Conservation (phyloP, 2,329 filamentous ascomycete genomes). For the Claviceps cyperi region DNA sequence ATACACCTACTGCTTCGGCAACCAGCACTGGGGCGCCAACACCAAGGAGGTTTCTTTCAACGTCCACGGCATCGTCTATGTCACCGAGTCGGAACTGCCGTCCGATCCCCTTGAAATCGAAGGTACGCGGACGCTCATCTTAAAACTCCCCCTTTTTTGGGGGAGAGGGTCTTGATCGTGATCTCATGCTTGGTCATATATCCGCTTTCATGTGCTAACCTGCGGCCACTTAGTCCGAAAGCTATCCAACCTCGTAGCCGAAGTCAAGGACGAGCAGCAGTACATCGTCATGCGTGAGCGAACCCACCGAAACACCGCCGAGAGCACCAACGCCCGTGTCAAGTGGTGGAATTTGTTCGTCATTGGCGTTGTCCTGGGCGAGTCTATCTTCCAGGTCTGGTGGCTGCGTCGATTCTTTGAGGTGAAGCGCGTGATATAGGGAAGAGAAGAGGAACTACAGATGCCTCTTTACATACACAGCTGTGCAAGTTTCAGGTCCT, state of each 20-base stretch:
- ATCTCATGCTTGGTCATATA: too few species aligned
- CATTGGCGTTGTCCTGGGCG: conserved; percentile 71
- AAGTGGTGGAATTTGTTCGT: conserved; percentile 99
- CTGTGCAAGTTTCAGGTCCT: too few species aligned
- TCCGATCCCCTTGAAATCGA: conserved; percentile 83
- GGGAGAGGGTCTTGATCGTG: too few species aligned
- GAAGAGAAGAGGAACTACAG: not conserved
- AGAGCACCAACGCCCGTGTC: conserved; percentile 92
- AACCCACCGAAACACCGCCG: conserved; percentile 93
- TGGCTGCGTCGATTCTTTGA: conserved; percentile 98
- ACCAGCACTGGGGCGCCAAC: conserved; percentile 92
- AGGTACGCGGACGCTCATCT: conserved; percentile 37
- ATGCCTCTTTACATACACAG: not conserved
- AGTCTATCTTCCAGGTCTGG: conserved; percentile 98
- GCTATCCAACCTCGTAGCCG: conserved; percentile 70
- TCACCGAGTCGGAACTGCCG: conserved; percentile 71
- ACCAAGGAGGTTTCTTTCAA: conserved; percentile 99
- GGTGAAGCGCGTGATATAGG: conserved; percentile 53
- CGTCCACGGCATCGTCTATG: conserved; percentile 96
- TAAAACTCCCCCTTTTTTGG: not conserved
- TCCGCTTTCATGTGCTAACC: conserved; percentile 3
- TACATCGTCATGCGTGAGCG: conserved; percentile 94
- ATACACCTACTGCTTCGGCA: conserved; percentile 96
- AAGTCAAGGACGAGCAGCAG: conserved; percentile 94
- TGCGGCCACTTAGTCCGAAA: conserved; percentile 46